Percentiles rank a stretch among this genome's conserved stretches.
These are phyloP conservation scores for Diaporthe citriasiana DNA, from an alignment of 2,329 filamentous ascomycete genomes.

Conservation along the genomic window DNA sequence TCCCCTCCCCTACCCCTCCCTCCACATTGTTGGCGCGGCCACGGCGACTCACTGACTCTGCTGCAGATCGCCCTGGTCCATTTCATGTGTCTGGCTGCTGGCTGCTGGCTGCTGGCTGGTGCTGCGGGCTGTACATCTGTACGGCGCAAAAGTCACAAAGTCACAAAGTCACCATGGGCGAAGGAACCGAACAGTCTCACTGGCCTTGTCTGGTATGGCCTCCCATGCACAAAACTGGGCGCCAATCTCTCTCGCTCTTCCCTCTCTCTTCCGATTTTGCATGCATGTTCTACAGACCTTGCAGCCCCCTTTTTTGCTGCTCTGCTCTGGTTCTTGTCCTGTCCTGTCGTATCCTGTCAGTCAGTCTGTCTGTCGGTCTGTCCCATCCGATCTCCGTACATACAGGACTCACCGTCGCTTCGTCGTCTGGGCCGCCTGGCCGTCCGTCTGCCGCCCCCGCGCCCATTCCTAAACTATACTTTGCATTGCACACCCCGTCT, in stretches of 20 bases:
- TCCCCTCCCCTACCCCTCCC: slow-evolving; percentile 15
- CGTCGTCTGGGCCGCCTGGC: slow-evolving; percentile 3
- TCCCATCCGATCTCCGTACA: not conserved
- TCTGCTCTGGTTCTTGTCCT: slow-evolving; percentile 11
- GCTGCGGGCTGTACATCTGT: slow-evolving; percentile 1
- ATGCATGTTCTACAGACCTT: slow-evolving; percentile 16
- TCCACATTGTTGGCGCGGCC: slow-evolving; percentile 33
- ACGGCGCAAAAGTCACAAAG: not conserved
- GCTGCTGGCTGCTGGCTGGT: not conserved
- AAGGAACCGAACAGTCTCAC: slow-evolving; percentile 32
- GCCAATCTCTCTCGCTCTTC: slow-evolving; percentile 24
- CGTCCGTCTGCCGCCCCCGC: slow-evolving; percentile 11
- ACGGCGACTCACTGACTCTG: slow-evolving; percentile 27
- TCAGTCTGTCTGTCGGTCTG: no score
- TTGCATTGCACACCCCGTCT: slow-evolving; percentile 31
- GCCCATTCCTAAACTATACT: slow-evolving; percentile 6
- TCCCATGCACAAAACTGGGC: slow-evolving; percentile 36
- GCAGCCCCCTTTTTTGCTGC: slow-evolving; percentile 33
- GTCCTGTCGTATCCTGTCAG: not conserved
- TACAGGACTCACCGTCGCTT: slow-evolving; percentile 13
- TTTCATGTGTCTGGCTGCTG: slow-evolving; percentile 2
- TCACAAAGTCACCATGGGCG: not conserved
- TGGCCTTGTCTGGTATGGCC: slow-evolving; percentile 18
- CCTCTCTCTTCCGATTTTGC: slow-evolving; percentile 7
- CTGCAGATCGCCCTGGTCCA: slow-evolving; percentile 25